Evolutionary conservation across 345 rosid species (phyloP).

Genomic region (Gossypium ekmanianum): DNA sequence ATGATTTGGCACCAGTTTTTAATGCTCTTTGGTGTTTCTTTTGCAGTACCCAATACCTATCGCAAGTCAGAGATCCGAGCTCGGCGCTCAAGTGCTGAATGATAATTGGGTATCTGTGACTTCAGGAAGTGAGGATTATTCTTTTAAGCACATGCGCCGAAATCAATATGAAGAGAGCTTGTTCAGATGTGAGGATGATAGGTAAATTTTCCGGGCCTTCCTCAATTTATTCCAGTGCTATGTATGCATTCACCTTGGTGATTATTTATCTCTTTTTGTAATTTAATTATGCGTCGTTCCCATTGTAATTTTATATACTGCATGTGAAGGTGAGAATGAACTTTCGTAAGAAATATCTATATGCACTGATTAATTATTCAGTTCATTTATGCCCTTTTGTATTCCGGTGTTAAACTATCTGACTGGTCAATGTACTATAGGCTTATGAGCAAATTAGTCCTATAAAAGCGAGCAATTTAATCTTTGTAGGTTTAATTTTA

Average conservation of each 20-base stretch:
- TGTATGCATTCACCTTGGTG: neutral
- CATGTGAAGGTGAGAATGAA: slow-evolving; percentile 4
- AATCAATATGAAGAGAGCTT: slow-evolving; percentile 95
- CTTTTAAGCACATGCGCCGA: slow-evolving; percentile 95
- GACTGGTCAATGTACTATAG: too few relatives aligned
- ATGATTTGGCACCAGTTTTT: slow-evolving; percentile 11
- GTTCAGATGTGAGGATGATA: slow-evolving; percentile 97
- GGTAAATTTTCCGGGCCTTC: slow-evolving; percentile 37
- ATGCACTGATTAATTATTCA: neutral
- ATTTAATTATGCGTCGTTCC: neutral
- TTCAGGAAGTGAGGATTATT: slow-evolving; percentile 95
- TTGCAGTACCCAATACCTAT: slow-evolving; percentile 82
- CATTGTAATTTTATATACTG: neutral
- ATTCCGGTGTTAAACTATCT: too few relatives aligned
- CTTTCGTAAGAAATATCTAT: neutral
- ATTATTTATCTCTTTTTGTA: neutral
- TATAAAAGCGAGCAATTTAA: too few relatives aligned
- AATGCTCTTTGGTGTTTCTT: slow-evolving; percentile 17
- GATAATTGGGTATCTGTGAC: slow-evolving; percentile 98
- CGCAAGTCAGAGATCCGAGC: slow-evolving; percentile 76
- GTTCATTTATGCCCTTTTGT: neutral
- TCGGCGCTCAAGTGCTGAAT: slow-evolving; percentile 79
- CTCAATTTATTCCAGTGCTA: neutral
- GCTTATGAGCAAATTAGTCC: too few relatives aligned
- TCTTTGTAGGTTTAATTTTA: too few relatives aligned